Evolutionary conservation across 2,329 filamentous ascomycete species (phyloP), one percentile per base, ranked within the genome.

Genomic region (Trichoderma koningii): DNA sequence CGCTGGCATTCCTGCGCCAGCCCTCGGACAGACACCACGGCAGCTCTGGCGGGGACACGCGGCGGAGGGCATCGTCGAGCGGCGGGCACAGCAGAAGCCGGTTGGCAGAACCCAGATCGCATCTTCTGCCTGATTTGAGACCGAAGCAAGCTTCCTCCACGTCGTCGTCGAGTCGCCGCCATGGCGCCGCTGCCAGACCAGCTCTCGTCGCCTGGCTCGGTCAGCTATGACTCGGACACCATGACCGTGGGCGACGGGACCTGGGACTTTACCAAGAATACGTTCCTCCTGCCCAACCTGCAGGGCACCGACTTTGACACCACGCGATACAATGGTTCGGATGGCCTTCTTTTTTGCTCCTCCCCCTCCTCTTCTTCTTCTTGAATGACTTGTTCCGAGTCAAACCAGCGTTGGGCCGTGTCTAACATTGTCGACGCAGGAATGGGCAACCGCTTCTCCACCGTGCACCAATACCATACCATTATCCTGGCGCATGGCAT

Each of bases 171-270:
- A 75, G 77, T 72, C 80, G 82, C 82, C 82, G 75, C 73, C 75
- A 87, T 88, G 85, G 85, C 85, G 80, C 82, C 85, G 80, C 77
- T 82, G 74, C 77, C 82, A 76, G 81, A 85, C 73, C 78, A 80
- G 71, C 82, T 90, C 72, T 89, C 89, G 69, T 83, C 89, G 69
- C 84, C 91, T 56, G 91, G 91, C 73, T 87, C 87, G 76, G 89
- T 87, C 74, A 86, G 83, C 69, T 94, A 94, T 78, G 82, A 84
- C 70, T 92, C 89, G 59, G 82, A 88, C 72, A 91, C 87, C n/a
- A 81, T 93, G 82, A 83, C 81, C 63, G 90, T 94, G 17, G 91
- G 91, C 68, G 91, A 94, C 74, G 91, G 91, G 23, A 94, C 91
- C 41, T 95, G 91, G 91, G 89, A 93, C 72, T 89, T 89, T 65